phyloP scores from a whole-genome alignment of 2,329 filamentous ascomycete genomes.

The Pseudopithomyces maydicus region DNA sequence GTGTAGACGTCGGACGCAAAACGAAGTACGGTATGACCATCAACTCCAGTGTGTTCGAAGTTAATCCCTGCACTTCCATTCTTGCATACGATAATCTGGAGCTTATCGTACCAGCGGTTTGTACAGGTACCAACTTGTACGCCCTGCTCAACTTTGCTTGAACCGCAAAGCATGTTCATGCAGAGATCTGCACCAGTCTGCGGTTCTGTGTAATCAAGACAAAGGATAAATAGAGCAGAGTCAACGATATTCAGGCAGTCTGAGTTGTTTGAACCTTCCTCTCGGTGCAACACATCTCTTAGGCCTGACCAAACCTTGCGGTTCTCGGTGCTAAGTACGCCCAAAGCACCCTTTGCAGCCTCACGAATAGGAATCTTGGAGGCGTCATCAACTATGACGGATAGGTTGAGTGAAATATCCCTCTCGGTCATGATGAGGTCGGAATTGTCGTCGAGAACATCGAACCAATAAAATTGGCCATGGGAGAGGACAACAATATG shows the following conservation, averaged over 20 bases:
- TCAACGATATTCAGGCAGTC: slow-evolving; percentile 96
- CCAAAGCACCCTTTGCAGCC: slow-evolving; percentile 91
- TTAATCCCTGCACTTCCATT: slow-evolving; percentile 99
- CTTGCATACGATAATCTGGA: slow-evolving; percentile 98
- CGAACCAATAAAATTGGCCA: slow-evolving; percentile 99
- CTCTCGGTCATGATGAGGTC: slow-evolving; percentile 98
- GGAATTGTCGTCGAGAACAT: slow-evolving; percentile 91
- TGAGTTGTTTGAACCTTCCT: slow-evolving; percentile 89
- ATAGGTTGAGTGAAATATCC: slow-evolving; percentile 87
- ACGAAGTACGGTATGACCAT: slow-evolving; percentile 93
- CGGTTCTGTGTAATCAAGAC: slow-evolving; percentile 90
- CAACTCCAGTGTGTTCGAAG: slow-evolving; percentile 97
- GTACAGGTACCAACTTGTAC: slow-evolving; percentile 98
- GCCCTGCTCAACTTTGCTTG: slow-evolving; percentile 86
- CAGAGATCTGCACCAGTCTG: slow-evolving; percentile 81
- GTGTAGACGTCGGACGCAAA: slow-evolving; percentile 98
- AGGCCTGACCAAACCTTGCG: slow-evolving; percentile 94
- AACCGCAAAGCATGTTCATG: slow-evolving; percentile 98
- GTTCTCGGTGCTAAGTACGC: slow-evolving; percentile 94
- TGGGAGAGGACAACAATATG: slow-evolving; percentile 93
- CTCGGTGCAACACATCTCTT: slow-evolving; percentile 82
- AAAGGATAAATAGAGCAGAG: slow-evolving; percentile 89
- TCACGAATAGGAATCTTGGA: slow-evolving; percentile 88
- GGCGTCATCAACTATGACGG: slow-evolving; percentile 91
- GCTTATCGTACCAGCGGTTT: slow-evolving; percentile 98